phyloP scores from a whole-genome alignment of 768 basidiomycete species.

The Trametes coccinea region DNA sequence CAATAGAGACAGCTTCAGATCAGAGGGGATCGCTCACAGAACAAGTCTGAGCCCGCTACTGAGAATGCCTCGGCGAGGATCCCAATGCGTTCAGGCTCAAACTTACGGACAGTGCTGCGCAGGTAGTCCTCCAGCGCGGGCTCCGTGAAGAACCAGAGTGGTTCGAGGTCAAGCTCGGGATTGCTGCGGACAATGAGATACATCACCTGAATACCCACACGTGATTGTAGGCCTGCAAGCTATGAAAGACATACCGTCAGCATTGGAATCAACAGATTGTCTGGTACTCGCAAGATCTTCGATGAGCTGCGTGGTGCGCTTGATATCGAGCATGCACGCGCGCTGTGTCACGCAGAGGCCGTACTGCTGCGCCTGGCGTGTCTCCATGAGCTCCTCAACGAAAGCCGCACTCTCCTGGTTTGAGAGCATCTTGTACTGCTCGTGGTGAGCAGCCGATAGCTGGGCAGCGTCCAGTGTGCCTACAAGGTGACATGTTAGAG shows the following conservation, averaged over 20 bases:
- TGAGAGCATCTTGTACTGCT: no score
- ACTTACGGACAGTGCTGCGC: neutral
- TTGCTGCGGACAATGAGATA: neutral
- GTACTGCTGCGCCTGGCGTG: no score
- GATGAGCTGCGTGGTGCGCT: no score
- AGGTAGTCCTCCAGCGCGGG: neutral
- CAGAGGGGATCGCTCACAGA: neutral
- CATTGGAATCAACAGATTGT: no score
- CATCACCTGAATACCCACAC: neutral
- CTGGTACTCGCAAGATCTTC: no score
- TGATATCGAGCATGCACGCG: no score
- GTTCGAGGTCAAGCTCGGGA: neutral
- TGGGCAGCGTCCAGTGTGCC: no score
- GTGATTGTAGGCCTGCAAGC: neutral
- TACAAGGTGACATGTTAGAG: no score
- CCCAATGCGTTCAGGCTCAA: neutral
- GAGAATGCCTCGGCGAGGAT: constrained; percentile 5
- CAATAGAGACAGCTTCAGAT: neutral
- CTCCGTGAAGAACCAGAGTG: neutral
- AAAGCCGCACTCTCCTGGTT: no score
- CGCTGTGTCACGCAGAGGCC: no score
- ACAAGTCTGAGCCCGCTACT: constrained; percentile 2
- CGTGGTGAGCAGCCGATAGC: no score
- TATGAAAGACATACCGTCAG: neutral
- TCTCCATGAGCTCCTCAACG: no score